A percentile compares a stretch with the other conserved stretches of the same genome.
Conservation (phyloP, 2,329 filamentous ascomycete genomes). For the Colletotrichum falcatum region DNA sequence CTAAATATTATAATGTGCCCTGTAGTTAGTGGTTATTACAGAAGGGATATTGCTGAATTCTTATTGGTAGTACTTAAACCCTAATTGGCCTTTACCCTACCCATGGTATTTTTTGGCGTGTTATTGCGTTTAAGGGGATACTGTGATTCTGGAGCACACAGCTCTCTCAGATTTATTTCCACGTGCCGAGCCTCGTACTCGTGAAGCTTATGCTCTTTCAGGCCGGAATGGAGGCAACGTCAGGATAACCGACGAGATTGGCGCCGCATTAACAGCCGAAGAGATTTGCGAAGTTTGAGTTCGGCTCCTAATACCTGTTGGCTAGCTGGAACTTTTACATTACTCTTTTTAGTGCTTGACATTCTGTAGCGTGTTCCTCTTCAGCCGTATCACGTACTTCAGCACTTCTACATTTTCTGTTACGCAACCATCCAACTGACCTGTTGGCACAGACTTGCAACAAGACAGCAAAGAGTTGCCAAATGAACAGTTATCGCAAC, state of each 20-base stretch:
- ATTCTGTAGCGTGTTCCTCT: conserved; percentile 57
- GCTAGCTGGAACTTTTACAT: conserved; percentile 57
- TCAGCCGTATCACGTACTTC: conserved; percentile 55
- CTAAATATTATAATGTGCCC: too few relatives aligned
- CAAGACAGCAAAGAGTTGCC: conserved; percentile 53
- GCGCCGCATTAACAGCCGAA: conserved; percentile 47
- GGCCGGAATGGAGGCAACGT: conserved; percentile 55
- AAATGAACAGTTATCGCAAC: conserved; percentile 50
- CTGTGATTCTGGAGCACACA: too few relatives aligned
- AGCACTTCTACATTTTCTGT: too few relatives aligned
- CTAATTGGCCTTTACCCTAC: too few relatives aligned
- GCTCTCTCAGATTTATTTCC: too few relatives aligned
- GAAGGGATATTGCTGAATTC: too few relatives aligned
- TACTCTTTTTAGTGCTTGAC: conserved; percentile 57
- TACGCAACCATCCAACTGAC: background rate
- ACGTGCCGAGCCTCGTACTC: too few relatives aligned
- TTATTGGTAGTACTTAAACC: too few relatives aligned
- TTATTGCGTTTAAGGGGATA: too few relatives aligned
- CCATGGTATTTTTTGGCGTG: too few relatives aligned
- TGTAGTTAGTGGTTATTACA: too few relatives aligned
- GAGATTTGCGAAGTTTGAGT: conserved; percentile 47
- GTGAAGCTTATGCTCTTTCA: conserved; percentile 33
- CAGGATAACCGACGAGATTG: conserved; percentile 49
- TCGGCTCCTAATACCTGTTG: conserved; percentile 51
- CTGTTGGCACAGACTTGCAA: conserved; percentile 46